Percentiles rank a stretch among this genome's conserved stretches.
Conservation (phyloP, 1,284 basidiomycete species). For the Puccinia horiana region DNA sequence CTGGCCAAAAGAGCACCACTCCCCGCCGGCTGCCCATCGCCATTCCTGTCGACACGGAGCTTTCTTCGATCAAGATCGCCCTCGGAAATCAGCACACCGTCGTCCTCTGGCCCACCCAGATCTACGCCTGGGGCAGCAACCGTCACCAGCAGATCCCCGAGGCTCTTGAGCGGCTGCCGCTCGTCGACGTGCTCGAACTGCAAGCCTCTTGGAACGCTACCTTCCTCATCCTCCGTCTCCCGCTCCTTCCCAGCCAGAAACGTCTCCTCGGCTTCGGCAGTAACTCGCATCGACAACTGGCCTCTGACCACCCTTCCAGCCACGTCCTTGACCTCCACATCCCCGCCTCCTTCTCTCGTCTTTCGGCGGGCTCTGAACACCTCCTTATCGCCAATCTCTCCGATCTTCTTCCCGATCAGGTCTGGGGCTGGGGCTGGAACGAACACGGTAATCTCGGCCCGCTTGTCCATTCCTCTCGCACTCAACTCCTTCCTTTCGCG, state of each 20-base stretch:
- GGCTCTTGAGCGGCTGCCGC: not conserved
- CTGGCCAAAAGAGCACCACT: not conserved
- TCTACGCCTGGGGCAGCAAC: constrained; percentile 19
- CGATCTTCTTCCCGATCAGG: not conserved
- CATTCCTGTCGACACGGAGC: not conserved
- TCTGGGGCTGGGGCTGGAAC: constrained; percentile 49
- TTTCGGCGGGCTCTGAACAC: constrained; percentile 36
- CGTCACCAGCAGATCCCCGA: not conserved
- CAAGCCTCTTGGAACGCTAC: constrained; percentile 38
- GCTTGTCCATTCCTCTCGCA: no score
- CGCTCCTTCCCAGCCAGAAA: not conserved
- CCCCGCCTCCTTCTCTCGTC: no score
- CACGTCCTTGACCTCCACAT: not conserved
- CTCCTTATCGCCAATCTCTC: not conserved
- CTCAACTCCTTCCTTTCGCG: not conserved
- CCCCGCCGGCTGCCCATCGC: not conserved
- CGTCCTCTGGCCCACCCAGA: constrained; percentile 7
- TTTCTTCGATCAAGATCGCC: constrained; percentile 8
- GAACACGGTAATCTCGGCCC: constrained; percentile 43
- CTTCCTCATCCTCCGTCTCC: constrained; percentile 20
- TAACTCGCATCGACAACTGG: constrained; percentile 37
- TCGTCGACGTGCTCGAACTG: not conserved
- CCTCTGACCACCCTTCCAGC: not conserved
- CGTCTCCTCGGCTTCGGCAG: constrained; percentile 16
- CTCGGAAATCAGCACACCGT: constrained; percentile 37